These are phyloP conservation scores for Carex pumila DNA, from an alignment of 176 grass and related monocot genomes.

Conservation along the genomic window DNA sequence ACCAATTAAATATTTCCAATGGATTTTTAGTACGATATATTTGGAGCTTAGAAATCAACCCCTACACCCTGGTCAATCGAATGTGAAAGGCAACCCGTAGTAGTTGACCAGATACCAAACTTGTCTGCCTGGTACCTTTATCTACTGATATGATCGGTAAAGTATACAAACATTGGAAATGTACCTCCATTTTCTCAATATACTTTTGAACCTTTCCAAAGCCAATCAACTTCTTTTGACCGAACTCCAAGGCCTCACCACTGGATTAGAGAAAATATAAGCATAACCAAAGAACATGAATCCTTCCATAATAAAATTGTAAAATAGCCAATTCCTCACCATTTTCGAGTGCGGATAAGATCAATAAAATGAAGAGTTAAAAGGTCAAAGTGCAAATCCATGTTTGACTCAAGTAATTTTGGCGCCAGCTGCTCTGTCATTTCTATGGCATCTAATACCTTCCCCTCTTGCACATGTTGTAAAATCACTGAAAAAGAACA, in stretches of 20 bases:
- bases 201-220: constrained; percentile 78
- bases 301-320: constrained; percentile 4
- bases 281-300: constrained; percentile 18
- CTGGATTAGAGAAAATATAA: constrained; percentile 47
- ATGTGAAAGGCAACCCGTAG: neutral
- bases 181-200: constrained; percentile 90
- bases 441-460: constrained; percentile 81
- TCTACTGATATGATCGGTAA: neutral
- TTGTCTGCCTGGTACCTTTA: neutral
- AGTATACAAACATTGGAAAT: neutral
- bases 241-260: constrained; percentile 91
- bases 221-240: constrained; percentile 58
- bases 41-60: neutral
- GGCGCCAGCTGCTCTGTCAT: constrained; percentile 79
- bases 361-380: constrained; percentile 94
- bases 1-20: neutral
- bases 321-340: constrained; percentile 35
- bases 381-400: constrained; percentile 88
- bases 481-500: constrained; percentile 60
- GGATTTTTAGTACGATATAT: neutral
- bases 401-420: constrained; percentile 70
- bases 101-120: neutral
- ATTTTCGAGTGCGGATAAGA: constrained; percentile 60
- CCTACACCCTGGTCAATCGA: neutral
- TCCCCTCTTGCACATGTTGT: constrained; percentile 64